These are phyloP conservation scores for Phytophthora vignae DNA, from an alignment of 352 stramenopile species.

Conservation along the genomic window DNA sequence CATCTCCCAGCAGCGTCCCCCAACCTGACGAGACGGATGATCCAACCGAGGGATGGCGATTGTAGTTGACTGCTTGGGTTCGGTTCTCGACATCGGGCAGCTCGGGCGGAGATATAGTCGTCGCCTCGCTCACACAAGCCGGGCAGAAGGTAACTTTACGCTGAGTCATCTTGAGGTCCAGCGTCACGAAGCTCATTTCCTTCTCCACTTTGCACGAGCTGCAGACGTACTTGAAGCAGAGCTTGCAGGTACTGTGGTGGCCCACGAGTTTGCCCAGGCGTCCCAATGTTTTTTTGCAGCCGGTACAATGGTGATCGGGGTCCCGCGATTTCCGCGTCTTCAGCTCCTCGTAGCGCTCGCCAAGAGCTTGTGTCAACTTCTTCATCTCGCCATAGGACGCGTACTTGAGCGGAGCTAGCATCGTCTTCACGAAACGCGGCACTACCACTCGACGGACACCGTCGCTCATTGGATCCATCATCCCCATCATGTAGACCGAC, in stretches of 20 bases:
- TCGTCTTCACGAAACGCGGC: constrained; percentile 38
- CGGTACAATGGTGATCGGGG: constrained; percentile 17
- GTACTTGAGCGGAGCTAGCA: constrained; percentile 41
- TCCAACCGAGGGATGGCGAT: constrained; percentile 22
- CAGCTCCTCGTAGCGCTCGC: constrained; percentile 24
- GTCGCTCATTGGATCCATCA: constrained; percentile 35
- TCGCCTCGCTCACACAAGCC: constrained; percentile 27
- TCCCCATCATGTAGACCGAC: constrained; percentile 45
- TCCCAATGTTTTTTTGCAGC: constrained; percentile 32
- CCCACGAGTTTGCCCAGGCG: constrained; percentile 26
- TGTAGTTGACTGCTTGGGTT: constrained; percentile 9
- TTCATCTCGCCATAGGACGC: constrained; percentile 50
- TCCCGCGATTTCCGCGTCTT: constrained; percentile 26
- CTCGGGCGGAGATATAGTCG: constrained; percentile 14
- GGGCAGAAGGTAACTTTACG: constrained; percentile 49
- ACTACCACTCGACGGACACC: constrained; percentile 42
- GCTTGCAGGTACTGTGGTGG: constrained; percentile 32
- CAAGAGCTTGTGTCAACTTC: constrained; percentile 46
- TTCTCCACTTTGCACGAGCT: constrained; percentile 35
- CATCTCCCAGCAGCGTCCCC: constrained; percentile 18
- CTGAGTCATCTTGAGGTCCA: constrained; percentile 44
- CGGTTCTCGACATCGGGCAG: constrained; percentile 20
- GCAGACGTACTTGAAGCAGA: constrained; percentile 40
- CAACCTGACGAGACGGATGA: constrained; percentile 33
- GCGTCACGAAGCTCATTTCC: constrained; percentile 39